Conservation (phyloP, 2,329 filamentous ascomycete genomes). For the Elsinoe arachidis region DNA sequence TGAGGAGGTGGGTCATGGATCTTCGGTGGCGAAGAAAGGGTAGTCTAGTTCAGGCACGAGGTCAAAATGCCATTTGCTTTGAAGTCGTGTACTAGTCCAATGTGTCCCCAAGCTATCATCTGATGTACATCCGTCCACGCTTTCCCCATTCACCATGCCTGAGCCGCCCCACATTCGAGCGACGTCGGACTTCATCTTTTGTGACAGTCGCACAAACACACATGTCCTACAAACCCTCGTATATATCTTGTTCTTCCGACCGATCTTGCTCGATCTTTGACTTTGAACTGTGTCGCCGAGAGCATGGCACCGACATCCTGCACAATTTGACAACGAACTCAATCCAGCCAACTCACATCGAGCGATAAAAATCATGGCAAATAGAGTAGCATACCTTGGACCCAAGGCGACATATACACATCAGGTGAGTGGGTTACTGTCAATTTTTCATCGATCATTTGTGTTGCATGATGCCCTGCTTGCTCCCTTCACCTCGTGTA, state of each 20-base stretch:
- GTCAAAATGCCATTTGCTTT: not conserved
- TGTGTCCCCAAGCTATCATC: not conserved
- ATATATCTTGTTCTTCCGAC: too few species aligned
- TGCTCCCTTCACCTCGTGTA: too few species aligned
- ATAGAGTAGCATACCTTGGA: conserved; percentile 50
- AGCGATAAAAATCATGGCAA: conserved; percentile 29
- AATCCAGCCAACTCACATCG: too few species aligned
- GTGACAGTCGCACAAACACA: not conserved
- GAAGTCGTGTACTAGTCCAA: not conserved
- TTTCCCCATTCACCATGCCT: not conserved
- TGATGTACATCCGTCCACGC: conserved; percentile 37
- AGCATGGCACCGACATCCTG: too few species aligned
- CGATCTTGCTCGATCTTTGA: too few species aligned
- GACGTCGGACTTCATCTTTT: not conserved
- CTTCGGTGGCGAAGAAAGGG: not conserved
- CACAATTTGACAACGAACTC: too few species aligned
- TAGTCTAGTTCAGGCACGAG: not conserved
- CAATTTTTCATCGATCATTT: too few species aligned
- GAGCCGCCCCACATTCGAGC: conserved; percentile 32
- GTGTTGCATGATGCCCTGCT: too few species aligned
- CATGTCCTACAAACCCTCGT: too few species aligned
- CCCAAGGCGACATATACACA: conserved; percentile 61
- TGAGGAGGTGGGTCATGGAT: conserved; percentile 30
- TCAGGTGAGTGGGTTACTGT: conserved; percentile 37
- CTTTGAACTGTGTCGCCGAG: too few species aligned